These are phyloP conservation scores for Heteromeles arbutifolia DNA, from an alignment of 306 rosid genomes.

Conservation along the genomic window DNA sequence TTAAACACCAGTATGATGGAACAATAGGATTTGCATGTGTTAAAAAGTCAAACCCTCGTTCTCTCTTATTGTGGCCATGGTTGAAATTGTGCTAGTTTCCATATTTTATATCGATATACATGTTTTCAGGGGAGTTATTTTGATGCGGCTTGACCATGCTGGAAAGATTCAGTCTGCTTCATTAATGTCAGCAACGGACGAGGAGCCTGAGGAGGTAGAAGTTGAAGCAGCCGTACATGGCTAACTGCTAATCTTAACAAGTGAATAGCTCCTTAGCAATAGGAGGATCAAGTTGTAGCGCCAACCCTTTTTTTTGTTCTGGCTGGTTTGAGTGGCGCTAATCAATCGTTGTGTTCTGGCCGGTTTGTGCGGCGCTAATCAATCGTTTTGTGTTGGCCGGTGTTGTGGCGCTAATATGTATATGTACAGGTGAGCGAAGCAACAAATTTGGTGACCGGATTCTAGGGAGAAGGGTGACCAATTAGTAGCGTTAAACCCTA, in stretches of 20 bases:
- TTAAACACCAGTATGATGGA: neutral
- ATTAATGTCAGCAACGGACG: conserved; percentile 59
- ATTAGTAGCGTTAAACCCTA: neutral
- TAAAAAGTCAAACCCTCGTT: neutral
- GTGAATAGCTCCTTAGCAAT: neutral
- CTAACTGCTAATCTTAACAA: neutral
- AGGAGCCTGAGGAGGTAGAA: conserved; percentile 60
- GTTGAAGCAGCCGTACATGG: conserved; percentile 33
- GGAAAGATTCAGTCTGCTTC: conserved; percentile 98
- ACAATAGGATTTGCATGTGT: neutral
- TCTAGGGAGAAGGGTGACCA: neutral
- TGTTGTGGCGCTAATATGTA: neutral
- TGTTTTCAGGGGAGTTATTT: conserved; percentile 73
- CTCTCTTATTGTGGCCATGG: neutral
- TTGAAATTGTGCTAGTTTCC: neutral
- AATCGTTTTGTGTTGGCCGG: neutral
- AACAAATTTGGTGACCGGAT: neutral
- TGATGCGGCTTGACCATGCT: conserved; percentile 81
- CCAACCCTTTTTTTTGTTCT: neutral
- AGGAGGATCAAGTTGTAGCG: neutral
- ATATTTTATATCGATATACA: neutral
- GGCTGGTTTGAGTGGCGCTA: neutral
- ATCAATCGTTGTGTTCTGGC: too few species aligned
- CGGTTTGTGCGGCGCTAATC: too few species aligned
- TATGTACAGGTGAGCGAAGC: neutral